phyloP scores from a whole-genome alignment of 2,329 filamentous ascomycete genomes.

The Didymella arachidicola region DNA sequence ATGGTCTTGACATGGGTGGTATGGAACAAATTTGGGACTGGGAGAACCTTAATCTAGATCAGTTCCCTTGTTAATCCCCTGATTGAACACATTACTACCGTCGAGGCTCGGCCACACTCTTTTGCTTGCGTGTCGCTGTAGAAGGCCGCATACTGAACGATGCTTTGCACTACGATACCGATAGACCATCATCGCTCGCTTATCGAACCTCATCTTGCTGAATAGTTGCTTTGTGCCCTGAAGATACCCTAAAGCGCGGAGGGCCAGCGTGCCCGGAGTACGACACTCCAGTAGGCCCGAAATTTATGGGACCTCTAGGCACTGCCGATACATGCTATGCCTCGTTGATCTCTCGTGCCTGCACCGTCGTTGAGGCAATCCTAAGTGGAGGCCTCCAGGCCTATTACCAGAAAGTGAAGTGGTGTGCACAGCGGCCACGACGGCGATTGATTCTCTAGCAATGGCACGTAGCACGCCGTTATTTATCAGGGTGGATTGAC shows the following conservation, averaged over 20 bases:
- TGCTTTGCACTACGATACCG: not conserved
- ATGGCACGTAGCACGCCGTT: not conserved
- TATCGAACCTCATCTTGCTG: not conserved
- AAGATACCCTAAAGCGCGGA: not conserved
- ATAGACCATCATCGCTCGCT: not conserved
- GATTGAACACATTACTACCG: not conserved
- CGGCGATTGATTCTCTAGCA: not conserved
- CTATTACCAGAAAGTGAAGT: not conserved
- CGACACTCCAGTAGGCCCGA: not conserved
- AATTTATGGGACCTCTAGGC: not conserved
- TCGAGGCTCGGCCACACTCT: not conserved
- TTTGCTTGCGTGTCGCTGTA: not conserved
- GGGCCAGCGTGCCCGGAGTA: not conserved
- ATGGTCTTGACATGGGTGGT: slow-evolving; percentile 37
- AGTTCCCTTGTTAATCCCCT: slow-evolving; percentile 10
- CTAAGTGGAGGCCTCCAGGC: not conserved
- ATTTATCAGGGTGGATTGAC: not conserved
- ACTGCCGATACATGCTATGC: not conserved
- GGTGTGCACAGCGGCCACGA: not conserved
- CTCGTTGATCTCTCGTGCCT: no score
- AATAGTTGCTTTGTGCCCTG: no score
- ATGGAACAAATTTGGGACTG: slow-evolving; percentile 47
- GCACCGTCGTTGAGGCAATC: no score
- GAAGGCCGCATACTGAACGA: not conserved
- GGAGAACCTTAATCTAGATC: slow-evolving; percentile 39